Evolutionary conservation across 176 grass and related monocot genomes (phyloP), one percentile per base, ranked within the genome.

Genomic region (Dendrocalamus sinicus): DNA sequence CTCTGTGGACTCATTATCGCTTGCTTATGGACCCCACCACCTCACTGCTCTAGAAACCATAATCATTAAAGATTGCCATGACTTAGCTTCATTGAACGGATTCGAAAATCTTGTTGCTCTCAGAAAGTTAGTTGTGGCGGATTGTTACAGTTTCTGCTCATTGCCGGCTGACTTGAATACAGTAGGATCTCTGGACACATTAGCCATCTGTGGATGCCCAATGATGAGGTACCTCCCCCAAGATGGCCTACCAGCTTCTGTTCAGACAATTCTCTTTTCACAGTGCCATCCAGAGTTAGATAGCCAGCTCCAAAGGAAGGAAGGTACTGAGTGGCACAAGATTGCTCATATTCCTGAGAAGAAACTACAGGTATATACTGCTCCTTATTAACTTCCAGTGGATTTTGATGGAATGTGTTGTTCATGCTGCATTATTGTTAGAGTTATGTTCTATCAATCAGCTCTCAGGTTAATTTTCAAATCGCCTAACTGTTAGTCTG

Each of bases 291-390:
- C 76, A 6, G 84, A 81, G 61, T 76, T 93, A 3, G 82, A 89
- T 19, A 79, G 60, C 20, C 48, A 85, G 53, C 81, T 86, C 50
- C 77, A 43, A 41, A 76, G 52, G 79, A 51, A 47, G 15, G 82
- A 89, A 57, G 86, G 90, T 60, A 30, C 50, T 51, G 78, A 86
- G 47, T 89, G 90, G 90, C 28, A 64, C 51, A 92, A 88, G 65
- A 89, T 92, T 78, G 45, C 12, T 15, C 71, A 63, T 67, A 65
- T 92, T 24, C 87, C 74, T 6, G 45, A 72, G 35, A 88, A 88
- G 79, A 88, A 88, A 88, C 50, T 88, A 16, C 66, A 83, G 86
- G 87, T 88, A 82, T 28, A 48, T 24, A 39, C 6, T 68, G 16
- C 12, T 83, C 12, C 2, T 5, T 26, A 19, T 54, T 53, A 23